These are phyloP conservation scores for Capsicum chinense DNA, from an alignment of 257 asterid species.

Conservation along the genomic window DNA sequence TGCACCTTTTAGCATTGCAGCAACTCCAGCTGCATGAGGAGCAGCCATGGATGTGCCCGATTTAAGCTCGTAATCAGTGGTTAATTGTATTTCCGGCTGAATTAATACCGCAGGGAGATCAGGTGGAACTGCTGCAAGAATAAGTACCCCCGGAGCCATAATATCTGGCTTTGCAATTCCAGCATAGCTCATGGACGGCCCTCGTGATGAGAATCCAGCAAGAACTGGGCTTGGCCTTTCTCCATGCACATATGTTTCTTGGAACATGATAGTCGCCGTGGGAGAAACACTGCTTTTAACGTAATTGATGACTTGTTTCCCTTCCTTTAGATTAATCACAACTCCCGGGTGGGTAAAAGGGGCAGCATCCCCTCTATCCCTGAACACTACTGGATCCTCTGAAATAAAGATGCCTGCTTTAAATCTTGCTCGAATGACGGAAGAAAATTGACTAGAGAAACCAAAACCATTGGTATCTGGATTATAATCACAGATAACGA, in stretches of 20 bases:
- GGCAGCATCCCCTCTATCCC: neutral
- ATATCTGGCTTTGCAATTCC: constrained; percentile 26
- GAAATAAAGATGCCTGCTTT: constrained; percentile 20
- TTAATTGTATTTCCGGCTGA: neutral
- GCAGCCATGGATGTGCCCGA: constrained; percentile 35
- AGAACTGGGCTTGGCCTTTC: constrained; percentile 22
- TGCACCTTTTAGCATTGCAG: constrained; percentile 32
- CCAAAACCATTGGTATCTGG: too few species aligned
- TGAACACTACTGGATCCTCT: constrained; percentile 22
- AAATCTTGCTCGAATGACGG: neutral
- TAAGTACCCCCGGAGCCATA: constrained; percentile 29
- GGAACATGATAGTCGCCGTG: constrained; percentile 24
- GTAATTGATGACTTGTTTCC: constrained; percentile 30
- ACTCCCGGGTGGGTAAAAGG: constrained; percentile 6
- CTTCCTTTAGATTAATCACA: constrained; percentile 20
- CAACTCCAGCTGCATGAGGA: constrained; percentile 31
- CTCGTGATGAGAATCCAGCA: neutral
- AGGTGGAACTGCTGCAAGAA: constrained; percentile 27
- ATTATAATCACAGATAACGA: too few species aligned
- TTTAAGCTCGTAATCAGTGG: constrained; percentile 21
- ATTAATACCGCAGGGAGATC: neutral
- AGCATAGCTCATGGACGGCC: constrained; percentile 27
- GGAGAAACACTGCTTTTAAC: constrained; percentile 20
- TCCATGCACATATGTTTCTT: constrained; percentile 21
- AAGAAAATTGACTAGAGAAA: too few species aligned